Percentiles rank a stretch among this genome's conserved stretches.
Evolutionary conservation across 177 flowering plant species (phyloP).

Genomic region (Vitis hybrid): DNA sequence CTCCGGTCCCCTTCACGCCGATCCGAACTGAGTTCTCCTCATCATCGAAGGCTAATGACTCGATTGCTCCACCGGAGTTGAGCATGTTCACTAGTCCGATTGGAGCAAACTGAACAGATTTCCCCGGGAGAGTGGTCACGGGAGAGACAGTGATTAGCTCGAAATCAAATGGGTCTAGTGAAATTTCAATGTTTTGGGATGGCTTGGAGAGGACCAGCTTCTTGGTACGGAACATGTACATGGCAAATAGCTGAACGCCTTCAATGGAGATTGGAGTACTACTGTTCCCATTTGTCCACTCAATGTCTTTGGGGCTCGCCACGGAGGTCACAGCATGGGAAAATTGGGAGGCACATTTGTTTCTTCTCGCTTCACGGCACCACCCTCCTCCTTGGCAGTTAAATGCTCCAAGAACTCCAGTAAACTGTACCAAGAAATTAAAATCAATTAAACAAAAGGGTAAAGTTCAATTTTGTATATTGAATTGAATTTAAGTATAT

Average conservation of each 20-base stretch:
- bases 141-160: slow-evolving; percentile 86
- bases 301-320: slow-evolving; percentile 51
- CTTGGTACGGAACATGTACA: slow-evolving; percentile 54
- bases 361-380: slow-evolving; percentile 55
- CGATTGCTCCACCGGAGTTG: slow-evolving; percentile 78
- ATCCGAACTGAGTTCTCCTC: slow-evolving; percentile 30
- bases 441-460: neutral
- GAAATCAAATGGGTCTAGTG: slow-evolving; percentile 67
- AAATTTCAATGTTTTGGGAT: slow-evolving; percentile 35
- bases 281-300: slow-evolving; percentile 58
- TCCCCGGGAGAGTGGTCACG: slow-evolving; percentile 26
- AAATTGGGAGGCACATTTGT: slow-evolving; percentile 48
- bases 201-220: slow-evolving; percentile 47
- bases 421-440: slow-evolving; percentile 29
- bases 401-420: slow-evolving; percentile 66
- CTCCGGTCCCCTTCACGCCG: slow-evolving; percentile 72
- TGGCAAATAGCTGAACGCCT: slow-evolving; percentile 50
- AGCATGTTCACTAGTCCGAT: slow-evolving; percentile 90
- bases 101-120: slow-evolving; percentile 62
- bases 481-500: no score
- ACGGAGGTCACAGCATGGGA: slow-evolving; percentile 45
- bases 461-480: no score
- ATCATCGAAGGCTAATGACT: slow-evolving; percentile 35
- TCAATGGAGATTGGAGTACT: slow-evolving; percentile 42
- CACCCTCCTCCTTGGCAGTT: slow-evolving; percentile 93